Base-by-base conservation (phyloP, 1,284 basidiomycete genomes). In the Melampsora americana region DNA sequence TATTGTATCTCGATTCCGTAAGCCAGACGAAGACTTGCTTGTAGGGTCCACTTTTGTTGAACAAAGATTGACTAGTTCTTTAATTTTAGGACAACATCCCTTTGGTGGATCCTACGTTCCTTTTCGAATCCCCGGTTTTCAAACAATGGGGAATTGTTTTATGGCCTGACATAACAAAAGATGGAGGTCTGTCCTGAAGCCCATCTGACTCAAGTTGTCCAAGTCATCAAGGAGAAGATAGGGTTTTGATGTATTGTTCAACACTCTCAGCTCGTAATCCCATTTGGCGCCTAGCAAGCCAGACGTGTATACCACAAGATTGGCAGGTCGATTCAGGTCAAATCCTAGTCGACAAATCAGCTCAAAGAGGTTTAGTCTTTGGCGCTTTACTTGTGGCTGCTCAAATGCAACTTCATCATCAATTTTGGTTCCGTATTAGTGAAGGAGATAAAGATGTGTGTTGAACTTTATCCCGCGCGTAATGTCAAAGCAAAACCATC, bases 131-230 rank as follows among this genome's bases (percentile, higher is more conserved):
- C 14, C 53, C 23, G 23, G 53, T 28, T 23, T 59, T 59, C 28
- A 59, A 59, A 26, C 23, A 59, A 59, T 59, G 53, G 53, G 53
- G 53, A 28, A 59, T 59, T 28, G 53, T 26, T 23, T 18, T 59
- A 59, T 59, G 53, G 53, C 53, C 53, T 59, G 53, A 59, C n/a
- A 59, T 59, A 7, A 59, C 53, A 20, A 59, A 59, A 59, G 53
- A 59, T 26, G 53, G 53, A 59, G 53, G 53, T 59, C 9, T 59
- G 53, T 23, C 23, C 53, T 59, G 23, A 28, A 14, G 4, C 12
- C 28, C 53, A 14, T 56, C 14, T 5, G 4, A 23, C 28, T 14
- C 20, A n/a, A 56, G 0, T 16, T 59, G 28, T 28, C 11, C 23
- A n/a, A 59, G 23, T 9, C 28, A 18, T 11, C 9, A 14, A 59